Evolutionary conservation across 2,329 filamentous ascomycete genomes (phyloP).

Genomic region (Penicillium sp.): DNA sequence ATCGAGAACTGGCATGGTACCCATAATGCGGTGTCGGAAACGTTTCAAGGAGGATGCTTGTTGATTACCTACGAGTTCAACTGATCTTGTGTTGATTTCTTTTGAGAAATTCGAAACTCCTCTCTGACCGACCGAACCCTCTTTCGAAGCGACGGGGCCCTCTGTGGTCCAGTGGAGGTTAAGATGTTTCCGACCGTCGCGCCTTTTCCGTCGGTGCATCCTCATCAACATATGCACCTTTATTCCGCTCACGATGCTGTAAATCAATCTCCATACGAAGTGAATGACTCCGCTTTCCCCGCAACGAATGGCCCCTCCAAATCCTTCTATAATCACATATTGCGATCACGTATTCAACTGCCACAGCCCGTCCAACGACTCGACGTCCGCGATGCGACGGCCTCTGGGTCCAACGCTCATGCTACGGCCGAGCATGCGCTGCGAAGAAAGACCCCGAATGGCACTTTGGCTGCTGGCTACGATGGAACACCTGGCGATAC

Average conservation of each 20-base stretch:
- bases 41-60: conserved; percentile 48
- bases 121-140: conserved; percentile 21
- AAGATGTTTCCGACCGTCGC: conserved; percentile 56
- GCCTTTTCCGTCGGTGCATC: conserved; percentile 48
- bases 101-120: conserved; percentile 19
- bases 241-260: conserved; percentile 36
- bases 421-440: conserved; percentile 69
- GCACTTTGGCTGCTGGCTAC: conserved; percentile 89
- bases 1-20: conserved; percentile 23
- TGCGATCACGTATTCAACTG: conserved; percentile 41
- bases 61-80: conserved; percentile 37
- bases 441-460: conserved; percentile 88
- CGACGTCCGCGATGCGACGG: conserved; percentile 34
- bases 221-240: conserved; percentile 44
- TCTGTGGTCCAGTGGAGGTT: conserved; percentile 26
- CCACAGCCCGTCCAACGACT: conserved; percentile 46
- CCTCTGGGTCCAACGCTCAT: conserved; percentile 30
- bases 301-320: conserved; percentile 34
- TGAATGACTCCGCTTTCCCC: conserved; percentile 32
- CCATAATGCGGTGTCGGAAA: conserved; percentile 53
- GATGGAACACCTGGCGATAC: conserved; percentile 79
- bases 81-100: conserved; percentile 29
- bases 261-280: conserved; percentile 37
- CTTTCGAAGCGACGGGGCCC: conserved; percentile 13
- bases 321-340: conserved; percentile 33